phyloP scores from a whole-genome alignment of 768 basidiomycete genomes.

The Lactarius akahatsu region DNA sequence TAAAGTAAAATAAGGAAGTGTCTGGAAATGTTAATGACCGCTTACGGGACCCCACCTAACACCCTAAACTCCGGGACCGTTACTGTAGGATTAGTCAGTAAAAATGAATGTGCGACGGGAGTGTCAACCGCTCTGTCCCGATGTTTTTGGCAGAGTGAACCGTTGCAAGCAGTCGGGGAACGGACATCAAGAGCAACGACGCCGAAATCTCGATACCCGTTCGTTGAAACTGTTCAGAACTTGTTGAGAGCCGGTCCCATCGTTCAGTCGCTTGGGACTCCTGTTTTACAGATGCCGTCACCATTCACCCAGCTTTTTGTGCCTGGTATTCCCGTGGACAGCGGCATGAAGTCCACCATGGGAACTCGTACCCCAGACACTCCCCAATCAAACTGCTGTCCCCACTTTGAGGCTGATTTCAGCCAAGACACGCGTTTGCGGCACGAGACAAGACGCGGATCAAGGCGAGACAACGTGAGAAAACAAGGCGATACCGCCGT shows the following conservation, averaged over 20 bases:
- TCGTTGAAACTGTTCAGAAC: neutral
- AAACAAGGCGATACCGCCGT: neutral
- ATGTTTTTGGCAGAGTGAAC: neutral
- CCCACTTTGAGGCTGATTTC: neutral
- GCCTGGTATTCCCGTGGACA: conserved; percentile 8
- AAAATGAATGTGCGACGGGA: neutral
- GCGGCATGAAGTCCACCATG: conserved; percentile 3
- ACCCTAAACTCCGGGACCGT: neutral
- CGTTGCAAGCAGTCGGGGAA: neutral
- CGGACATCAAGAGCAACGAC: neutral
- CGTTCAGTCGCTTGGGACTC: neutral
- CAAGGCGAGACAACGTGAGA: conserved; percentile 2
- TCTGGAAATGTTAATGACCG: neutral
- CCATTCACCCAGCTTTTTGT: conserved; percentile 1
- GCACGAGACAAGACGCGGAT: conserved; percentile 4
- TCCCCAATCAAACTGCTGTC: neutral
- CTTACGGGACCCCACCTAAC: neutral
- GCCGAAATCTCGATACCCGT: conserved; percentile 4
- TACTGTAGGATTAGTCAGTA: neutral
- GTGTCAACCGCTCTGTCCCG: neutral
- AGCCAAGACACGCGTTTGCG: neutral
- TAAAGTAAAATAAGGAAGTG: neutral
- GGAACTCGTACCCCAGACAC: conserved; percentile 22
- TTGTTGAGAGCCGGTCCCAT: neutral
- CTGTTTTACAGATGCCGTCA: conserved; percentile 6